Base-by-base conservation (phyloP, 1,284 basidiomycete species). In the Tylopilus orsonianus region DNA sequence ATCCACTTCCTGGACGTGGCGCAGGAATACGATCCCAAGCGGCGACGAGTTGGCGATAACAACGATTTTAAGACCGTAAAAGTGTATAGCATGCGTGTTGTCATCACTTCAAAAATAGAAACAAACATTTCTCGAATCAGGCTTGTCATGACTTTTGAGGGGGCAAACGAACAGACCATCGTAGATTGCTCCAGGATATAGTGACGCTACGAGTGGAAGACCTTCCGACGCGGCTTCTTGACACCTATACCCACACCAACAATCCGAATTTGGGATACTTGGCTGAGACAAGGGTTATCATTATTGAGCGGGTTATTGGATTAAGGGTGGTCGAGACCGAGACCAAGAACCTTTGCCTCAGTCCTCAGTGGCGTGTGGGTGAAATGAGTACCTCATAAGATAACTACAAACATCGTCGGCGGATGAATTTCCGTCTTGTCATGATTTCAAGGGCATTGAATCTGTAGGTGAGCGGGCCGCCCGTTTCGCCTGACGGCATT, bases 161-260 rank as follows among this genome's bases (percentile, higher is more conserved):
- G n/a, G n/a, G n/a, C n/a, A n/a, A n/a, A n/a, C n/a, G n/a, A n/a
- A n/a, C n/a, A n/a, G n/a, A n/a, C n/a, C n/a, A n/a, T n/a, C n/a
- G n/a, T n/a, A n/a, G 8, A 2, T 6, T 0, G 19, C 18, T 23
- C 44, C 74, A 22, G 64, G 80, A 56, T 85, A 78, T 62, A 71
- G 83, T 14, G 71, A 80, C 49, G 60, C 55, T 0, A 55, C 67
- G 22, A 80, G 74, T 0, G 84, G 84, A 24, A 74, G 57, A 39
- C 78, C 83, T 8, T 83, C 76, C 0, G 82, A 85, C 56, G 59
- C 75, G 3, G 74, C 84, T 2, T 80, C 83, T 53, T 49, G 73
- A 53, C 83, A 78, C 53, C 64, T 85, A 12, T 85, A 85, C 56
- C 77, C 76, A 29, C 72, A 79, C 61, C 2, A 54, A 62, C 14